Evolutionary conservation across 371 early-diverging fungal genomes (phyloP).

Genomic region (Mortierella sp.): DNA sequence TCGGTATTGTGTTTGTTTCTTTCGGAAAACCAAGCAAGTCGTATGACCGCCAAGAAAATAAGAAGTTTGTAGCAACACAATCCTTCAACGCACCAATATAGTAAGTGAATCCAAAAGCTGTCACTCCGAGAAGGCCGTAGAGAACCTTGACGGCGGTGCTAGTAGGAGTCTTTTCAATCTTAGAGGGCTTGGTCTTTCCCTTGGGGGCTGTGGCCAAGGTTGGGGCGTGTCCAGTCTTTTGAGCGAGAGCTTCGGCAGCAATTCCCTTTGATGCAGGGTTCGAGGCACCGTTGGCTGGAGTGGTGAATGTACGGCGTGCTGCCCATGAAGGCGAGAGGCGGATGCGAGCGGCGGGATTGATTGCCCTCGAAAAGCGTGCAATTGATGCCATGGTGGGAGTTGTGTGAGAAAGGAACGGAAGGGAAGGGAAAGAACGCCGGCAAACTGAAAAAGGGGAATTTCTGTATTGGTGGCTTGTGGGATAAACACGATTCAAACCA

Average conservation of each 20-base stretch:
- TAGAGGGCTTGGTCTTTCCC: slow-evolving; percentile 68
- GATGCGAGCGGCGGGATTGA: slow-evolving; percentile 21
- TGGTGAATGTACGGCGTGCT: slow-evolving; percentile 45
- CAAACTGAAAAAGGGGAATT: neutral
- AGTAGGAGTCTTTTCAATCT: slow-evolving; percentile 57
- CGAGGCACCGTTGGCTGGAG: slow-evolving; percentile 32
- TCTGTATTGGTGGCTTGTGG: neutral
- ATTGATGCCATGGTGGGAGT: slow-evolving; percentile 44
- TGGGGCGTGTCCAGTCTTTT: slow-evolving; percentile 57
- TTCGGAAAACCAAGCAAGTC: neutral
- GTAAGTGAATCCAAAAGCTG: slow-evolving; percentile 43
- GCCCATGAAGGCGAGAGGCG: slow-evolving; percentile 47
- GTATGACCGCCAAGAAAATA: neutral
- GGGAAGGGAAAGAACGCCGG: slow-evolving; percentile 11
- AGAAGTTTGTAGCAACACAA: neutral
- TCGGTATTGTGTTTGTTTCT: neutral
- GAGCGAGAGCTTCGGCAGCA: slow-evolving; percentile 62
- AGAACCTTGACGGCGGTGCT: slow-evolving; percentile 39
- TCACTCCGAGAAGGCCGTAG: slow-evolving; percentile 36
- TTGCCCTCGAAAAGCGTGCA: slow-evolving; percentile 42
- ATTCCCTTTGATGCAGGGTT: slow-evolving; percentile 51
- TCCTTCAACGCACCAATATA: slow-evolving; percentile 30
- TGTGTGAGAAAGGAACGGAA: slow-evolving; percentile 2
- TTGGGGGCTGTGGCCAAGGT: slow-evolving; percentile 62
- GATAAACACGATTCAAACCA: neutral